phyloP scores from a whole-genome alignment of 495 filamentous ascomycete genomes.

The Halenospora varia region DNA sequence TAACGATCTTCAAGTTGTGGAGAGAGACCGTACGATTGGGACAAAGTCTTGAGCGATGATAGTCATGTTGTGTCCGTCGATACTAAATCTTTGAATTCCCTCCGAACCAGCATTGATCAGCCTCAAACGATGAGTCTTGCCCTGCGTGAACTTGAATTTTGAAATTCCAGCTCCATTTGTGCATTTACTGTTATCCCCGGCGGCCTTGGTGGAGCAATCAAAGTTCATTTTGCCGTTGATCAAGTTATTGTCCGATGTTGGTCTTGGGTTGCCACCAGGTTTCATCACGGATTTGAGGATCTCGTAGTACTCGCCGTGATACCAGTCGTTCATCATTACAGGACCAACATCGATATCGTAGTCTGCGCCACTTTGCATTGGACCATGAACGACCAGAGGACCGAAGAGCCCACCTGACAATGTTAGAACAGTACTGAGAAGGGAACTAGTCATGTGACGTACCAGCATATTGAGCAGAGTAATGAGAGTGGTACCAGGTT shows the following conservation, averaged over 20 bases:
- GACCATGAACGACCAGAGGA: conserved; percentile 38
- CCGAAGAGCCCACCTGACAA: conserved; percentile 40
- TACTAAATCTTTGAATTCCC: conserved; percentile 39
- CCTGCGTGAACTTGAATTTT: conserved; percentile 42
- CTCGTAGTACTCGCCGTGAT: conserved; percentile 37
- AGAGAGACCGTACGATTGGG: conserved; percentile 40
- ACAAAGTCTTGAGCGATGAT: conserved; percentile 49
- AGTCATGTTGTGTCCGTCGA: conserved; percentile 47
- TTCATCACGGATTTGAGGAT: conserved; percentile 35
- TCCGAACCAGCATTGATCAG: conserved; percentile 49
- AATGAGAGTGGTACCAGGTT: conserved; percentile 63
- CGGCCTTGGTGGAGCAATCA: conserved; percentile 35
- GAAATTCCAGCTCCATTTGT: conserved; percentile 39
- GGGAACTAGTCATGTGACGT: neutral
- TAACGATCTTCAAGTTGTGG: conserved; percentile 27
- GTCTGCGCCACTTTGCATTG: conserved; percentile 24
- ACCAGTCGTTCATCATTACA: conserved; percentile 45
- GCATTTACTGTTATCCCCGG: conserved; percentile 29
- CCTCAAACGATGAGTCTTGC: conserved; percentile 46
- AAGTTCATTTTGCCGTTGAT: conserved; percentile 52
- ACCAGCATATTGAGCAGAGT: conserved; percentile 45
- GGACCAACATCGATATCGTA: conserved; percentile 41
- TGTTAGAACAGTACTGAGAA: neutral
- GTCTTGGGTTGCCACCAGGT: conserved; percentile 3
- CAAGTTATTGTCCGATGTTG: conserved; percentile 38